Conservation (phyloP, 306 rosid genomes). For the Prunus mira region DNA sequence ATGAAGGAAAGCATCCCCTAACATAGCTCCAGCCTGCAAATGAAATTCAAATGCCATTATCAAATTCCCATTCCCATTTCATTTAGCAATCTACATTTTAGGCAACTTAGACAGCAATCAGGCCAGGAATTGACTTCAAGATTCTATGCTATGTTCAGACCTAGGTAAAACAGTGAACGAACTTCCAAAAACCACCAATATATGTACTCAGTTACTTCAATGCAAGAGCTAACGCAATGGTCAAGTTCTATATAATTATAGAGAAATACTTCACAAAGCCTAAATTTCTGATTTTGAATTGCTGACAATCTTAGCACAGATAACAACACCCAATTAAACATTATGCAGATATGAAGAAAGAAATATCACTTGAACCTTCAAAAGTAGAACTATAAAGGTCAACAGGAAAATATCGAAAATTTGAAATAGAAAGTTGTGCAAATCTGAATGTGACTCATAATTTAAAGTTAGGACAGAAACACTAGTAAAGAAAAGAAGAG, state of each 20-base stretch:
- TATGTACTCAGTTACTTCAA: background rate
- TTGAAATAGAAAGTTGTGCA: too few relatives aligned
- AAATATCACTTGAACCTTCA: too few relatives aligned
- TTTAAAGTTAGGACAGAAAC: too few relatives aligned
- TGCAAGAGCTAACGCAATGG: background rate
- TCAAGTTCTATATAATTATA: background rate
- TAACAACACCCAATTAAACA: background rate
- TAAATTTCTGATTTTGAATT: background rate
- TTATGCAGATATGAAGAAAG: too few relatives aligned
- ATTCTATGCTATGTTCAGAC: background rate
- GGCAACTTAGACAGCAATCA: background rate
- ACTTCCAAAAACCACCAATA: background rate
- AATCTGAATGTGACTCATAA: too few relatives aligned
- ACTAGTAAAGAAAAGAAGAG: too few relatives aligned
- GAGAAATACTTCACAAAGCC: background rate
- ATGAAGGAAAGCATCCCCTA: slow-evolving; percentile 99
- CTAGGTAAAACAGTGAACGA: background rate
- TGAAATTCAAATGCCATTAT: background rate
- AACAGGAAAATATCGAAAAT: too few relatives aligned
- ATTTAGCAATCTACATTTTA: background rate
- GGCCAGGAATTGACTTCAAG: background rate
- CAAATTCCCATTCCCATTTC: background rate
- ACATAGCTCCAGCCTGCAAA: slow-evolving; percentile 96
- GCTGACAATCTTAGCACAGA: background rate
- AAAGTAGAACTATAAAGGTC: too few relatives aligned